These are phyloP conservation scores for Marsdenia floribunda DNA, from an alignment of 257 asterid genomes.

Conservation along the genomic window DNA sequence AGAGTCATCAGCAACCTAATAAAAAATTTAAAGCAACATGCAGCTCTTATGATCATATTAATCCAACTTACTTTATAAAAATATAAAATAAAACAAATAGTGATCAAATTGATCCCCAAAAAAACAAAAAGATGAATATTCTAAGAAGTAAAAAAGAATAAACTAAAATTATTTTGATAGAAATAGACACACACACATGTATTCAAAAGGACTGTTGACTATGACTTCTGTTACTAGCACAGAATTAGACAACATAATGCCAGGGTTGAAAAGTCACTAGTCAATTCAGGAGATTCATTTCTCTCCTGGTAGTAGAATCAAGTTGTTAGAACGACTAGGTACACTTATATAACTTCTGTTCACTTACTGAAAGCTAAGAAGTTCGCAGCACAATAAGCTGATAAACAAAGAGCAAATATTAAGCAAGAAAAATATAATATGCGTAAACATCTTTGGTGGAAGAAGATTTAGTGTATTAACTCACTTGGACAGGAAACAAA, in stretches of 20 bases:
- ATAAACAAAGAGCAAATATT: background rate
- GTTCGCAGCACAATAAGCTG: background rate
- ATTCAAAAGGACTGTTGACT: background rate
- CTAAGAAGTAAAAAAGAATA: background rate
- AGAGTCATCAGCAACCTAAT: constrained; percentile 82
- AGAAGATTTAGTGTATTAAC: background rate
- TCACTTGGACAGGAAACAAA: background rate
- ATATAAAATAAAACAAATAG: too few species aligned
- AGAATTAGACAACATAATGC: background rate
- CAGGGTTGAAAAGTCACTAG: background rate
- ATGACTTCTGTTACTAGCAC: background rate
- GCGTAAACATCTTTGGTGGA: background rate
- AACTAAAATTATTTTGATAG: background rate
- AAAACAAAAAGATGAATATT: background rate
- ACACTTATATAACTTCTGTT: background rate
- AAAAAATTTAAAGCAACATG: constrained; percentile 1
- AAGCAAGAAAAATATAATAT: background rate
- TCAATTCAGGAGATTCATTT: background rate
- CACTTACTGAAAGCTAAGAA: background rate
- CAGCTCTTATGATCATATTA: background rate
- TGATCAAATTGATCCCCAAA: background rate
- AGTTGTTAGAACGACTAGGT: background rate
- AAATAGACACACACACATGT: background rate
- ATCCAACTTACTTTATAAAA: background rate
- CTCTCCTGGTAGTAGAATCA: background rate